Conservation (phyloP, 208 protist genomes). For the Lotmaria passim region DNA sequence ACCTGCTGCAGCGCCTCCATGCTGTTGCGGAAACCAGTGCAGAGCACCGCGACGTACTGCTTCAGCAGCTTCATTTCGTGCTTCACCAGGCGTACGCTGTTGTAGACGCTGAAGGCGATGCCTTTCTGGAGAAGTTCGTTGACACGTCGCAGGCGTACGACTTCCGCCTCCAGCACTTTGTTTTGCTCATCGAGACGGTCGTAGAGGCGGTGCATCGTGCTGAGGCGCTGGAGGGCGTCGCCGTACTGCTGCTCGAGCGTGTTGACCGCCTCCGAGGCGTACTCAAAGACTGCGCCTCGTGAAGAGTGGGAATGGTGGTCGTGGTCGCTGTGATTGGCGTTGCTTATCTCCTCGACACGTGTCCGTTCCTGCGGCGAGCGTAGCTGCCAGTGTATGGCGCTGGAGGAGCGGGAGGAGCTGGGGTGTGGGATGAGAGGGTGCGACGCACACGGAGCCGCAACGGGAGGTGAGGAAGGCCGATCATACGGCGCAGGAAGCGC, state of each 20-base stretch:
- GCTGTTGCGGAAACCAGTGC: conserved; percentile 41
- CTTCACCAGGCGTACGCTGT: conserved; percentile 42
- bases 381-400: conserved; percentile 26
- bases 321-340: not conserved
- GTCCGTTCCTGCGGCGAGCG: conserved; percentile 17
- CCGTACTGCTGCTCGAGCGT: conserved; percentile 53
- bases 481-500: conserved; percentile 13
- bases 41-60: conserved; percentile 48
- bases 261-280: conserved; percentile 44
- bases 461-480: not conserved
- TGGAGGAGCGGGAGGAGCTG: not conserved
- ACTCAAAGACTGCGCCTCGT: conserved; percentile 17
- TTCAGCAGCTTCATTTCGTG: conserved; percentile 42
- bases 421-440: not conserved
- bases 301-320: no score
- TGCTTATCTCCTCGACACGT: not conserved
- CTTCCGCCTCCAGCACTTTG: conserved; percentile 18
- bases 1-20: conserved; percentile 32
- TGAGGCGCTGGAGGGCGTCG: conserved; percentile 43
- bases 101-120: conserved; percentile 37
- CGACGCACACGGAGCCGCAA: not conserved
- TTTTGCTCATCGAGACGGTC: conserved; percentile 32
- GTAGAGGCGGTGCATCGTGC: conserved; percentile 43
- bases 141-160: conserved; percentile 19
- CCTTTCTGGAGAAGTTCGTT: conserved; percentile 19